Base-by-base conservation (phyloP, 2,329 filamentous ascomycete genomes). In the Hirsutella thompsonii region DNA sequence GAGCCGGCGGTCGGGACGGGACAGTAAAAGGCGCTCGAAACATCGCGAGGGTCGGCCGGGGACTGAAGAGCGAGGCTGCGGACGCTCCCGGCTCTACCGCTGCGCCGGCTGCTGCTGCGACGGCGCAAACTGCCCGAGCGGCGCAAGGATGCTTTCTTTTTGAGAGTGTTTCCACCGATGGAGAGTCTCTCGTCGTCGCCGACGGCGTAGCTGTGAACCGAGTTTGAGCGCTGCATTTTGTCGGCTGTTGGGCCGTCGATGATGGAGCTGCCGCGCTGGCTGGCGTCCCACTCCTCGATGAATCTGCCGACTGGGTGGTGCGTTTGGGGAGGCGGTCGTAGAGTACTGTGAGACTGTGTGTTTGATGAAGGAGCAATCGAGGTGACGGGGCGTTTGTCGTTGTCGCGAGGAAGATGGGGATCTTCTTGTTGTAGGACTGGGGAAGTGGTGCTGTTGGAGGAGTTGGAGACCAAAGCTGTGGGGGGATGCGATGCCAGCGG, bases 1-100 rank as follows among this genome's bases (percentile, higher is more conserved):
- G 80, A 88, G 4, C 87, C 86, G 16, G 75, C 76, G 5, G 86
- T 95, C 3, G 89, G 92, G 28, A 98, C 82, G 1, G 92, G 92
- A 38, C 87, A 88, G 58, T 80, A 81, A 58, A 95, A 95, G 35
- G 83, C 86, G 61, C 84, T 95, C 57, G 89, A 83, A 49, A 72
- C 69, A 56, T 86, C 79, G 44, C 81, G 76, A 45, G 76, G 72
- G 45, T 86, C 81, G 23, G 69, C 70, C 5, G 69, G 74, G 44
- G 83, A 79, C 44, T 85, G 83, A 42, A 88, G 64, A 20, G 74
- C 78, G 43, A 94, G 69, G 53, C 88, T 93, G 51, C 79, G 78
- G 39, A 95, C 86, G 57, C 88, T 94, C 42, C 88, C 89, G 21
- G 89, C 86, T 55, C 80, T 81, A 63, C 85, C 76, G 59, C 86